Base-by-base conservation (phyloP, 768 basidiomycete species). In the Boletellus emodensis region DNA sequence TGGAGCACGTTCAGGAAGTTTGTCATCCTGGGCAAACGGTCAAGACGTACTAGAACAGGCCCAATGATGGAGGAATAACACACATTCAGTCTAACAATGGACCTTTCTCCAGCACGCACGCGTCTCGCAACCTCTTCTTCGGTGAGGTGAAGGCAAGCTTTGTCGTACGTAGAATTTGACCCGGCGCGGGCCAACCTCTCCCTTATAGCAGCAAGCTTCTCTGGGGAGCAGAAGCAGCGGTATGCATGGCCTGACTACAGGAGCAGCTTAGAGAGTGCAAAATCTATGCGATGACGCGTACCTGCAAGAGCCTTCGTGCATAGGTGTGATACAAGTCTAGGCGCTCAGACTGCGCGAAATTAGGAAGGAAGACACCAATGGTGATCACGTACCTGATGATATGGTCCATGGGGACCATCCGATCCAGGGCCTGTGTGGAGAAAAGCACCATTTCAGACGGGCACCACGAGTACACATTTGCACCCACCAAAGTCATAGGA, bases 11-110 rank as follows among this genome's bases (percentile, higher is more conserved):
- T 63, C 55, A 0, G 83, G 85, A 9, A 80, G 72, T 35, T 74
- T 76, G 30, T 78, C 75, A 49, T 85, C 83, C 88, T 90, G 55
- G 22, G 22, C 32, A 50, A 57, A 50, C 9, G 15, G 44, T 55
- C 32, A 20, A 39, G 40, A 26, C 7, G 4, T 7, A 7, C 15
- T 10, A n/a, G 11, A 18, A 45, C 7, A 13, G 15, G 15, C 1
- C 2, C 15, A 13, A 22, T 3, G 24, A n/a, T 7, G 8, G 10
- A 13, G 26, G 0, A 1, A 39, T 1, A n/a, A 71, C 81, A 40
- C 54, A 95, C 96, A 64, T 96, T 94, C 46, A 97, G 76, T 39
- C 96, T 77, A n/a, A 99, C 77, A 9, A 93, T 81, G 39, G 79
- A 83, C 57, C 82, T 86, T 66, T 95, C 83, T 0, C 90, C 90